Evolutionary conservation across 2,329 filamentous ascomycete genomes (phyloP).

Genomic region (Ophiostoma sp.): DNA sequence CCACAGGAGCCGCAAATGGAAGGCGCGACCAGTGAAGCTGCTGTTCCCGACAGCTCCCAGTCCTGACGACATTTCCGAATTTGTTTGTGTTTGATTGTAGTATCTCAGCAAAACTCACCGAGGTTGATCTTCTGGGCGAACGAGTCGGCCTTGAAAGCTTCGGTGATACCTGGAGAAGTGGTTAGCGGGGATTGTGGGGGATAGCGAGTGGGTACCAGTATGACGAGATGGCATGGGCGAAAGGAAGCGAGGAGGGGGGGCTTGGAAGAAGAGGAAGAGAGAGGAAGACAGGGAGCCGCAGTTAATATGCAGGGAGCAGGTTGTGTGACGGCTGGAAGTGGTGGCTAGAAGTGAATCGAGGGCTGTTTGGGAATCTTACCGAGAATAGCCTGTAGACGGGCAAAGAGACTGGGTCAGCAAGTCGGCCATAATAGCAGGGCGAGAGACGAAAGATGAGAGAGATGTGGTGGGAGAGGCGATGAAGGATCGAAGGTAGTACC

Average conservation of each 20-base stretch:
- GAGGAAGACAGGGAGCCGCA: background rate
- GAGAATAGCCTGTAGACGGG: conserved; percentile 23
- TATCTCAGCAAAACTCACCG: conserved; percentile 45
- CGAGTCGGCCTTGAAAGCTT: conserved; percentile 96
- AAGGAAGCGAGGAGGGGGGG: conserved; percentile 13
- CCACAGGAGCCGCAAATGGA: conserved; percentile 18
- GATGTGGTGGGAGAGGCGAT: background rate
- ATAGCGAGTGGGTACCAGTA: background rate
- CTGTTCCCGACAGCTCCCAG: background rate
- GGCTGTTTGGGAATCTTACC: conserved; percentile 17
- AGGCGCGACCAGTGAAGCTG: background rate
- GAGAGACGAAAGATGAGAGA: background rate
- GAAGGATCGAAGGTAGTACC: conserved; percentile 6
- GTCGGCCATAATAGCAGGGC: background rate
- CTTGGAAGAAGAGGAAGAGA: background rate
- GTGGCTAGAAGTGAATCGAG: background rate
- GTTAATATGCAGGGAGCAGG: background rate
- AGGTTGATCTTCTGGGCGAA: conserved; percentile 97
- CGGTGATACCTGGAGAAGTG: conserved; percentile 67
- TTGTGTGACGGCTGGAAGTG: background rate
- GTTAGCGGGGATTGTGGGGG: conserved; percentile 24
- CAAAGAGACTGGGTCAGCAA: conserved; percentile 19
- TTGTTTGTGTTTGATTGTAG: background rate
- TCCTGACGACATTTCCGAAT: background rate
- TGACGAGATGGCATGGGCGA: background rate